Evolutionary conservation across 1,284 basidiomycete species (phyloP).

Genomic region (Rhodotorula sp.): DNA sequence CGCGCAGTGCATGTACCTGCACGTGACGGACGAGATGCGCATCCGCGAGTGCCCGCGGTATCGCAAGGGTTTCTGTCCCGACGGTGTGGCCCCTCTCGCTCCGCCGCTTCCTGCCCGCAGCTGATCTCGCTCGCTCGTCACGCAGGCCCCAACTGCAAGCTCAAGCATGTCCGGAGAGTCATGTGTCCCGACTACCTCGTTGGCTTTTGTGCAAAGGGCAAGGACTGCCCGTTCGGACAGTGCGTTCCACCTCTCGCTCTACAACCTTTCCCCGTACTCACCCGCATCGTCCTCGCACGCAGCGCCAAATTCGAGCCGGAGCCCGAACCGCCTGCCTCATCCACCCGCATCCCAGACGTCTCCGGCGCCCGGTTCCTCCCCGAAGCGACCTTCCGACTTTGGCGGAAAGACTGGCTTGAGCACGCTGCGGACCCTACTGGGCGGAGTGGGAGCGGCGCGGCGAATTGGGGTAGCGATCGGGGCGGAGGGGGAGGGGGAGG

Average conservation of each 20-base stretch:
- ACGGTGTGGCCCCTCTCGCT: slow-evolving; percentile 57
- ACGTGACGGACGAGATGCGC: slow-evolving; percentile 88
- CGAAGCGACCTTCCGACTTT: slow-evolving; percentile 39
- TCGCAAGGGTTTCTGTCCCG: slow-evolving; percentile 88
- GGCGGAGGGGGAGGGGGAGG: neutral
- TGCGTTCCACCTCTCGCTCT: slow-evolving; percentile 54
- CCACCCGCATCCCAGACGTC: slow-evolving; percentile 40
- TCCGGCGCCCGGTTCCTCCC: slow-evolving; percentile 40
- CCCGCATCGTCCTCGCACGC: neutral
- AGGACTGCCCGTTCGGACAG: slow-evolving; percentile 88
- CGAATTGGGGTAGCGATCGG: slow-evolving; percentile 10
- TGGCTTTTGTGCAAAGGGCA: slow-evolving; percentile 92
- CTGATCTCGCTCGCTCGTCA: neutral
- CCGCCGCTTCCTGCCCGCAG: neutral
- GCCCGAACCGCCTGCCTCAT: slow-evolving; percentile 33
- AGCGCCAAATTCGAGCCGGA: slow-evolving; percentile 41
- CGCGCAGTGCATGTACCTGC: slow-evolving; percentile 78
- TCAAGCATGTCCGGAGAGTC: slow-evolving; percentile 88
- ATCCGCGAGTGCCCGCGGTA: slow-evolving; percentile 84
- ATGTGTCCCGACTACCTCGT: slow-evolving; percentile 88
- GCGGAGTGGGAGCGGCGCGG: slow-evolving; percentile 13
- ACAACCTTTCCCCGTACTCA: neutral
- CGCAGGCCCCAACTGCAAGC: slow-evolving; percentile 78
- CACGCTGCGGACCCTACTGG: slow-evolving; percentile 36
- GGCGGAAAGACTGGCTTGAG: slow-evolving; percentile 38